phyloP scores from a whole-genome alignment of 2,329 filamentous ascomycete genomes.

The Pseudogymnoascus sp. region DNA sequence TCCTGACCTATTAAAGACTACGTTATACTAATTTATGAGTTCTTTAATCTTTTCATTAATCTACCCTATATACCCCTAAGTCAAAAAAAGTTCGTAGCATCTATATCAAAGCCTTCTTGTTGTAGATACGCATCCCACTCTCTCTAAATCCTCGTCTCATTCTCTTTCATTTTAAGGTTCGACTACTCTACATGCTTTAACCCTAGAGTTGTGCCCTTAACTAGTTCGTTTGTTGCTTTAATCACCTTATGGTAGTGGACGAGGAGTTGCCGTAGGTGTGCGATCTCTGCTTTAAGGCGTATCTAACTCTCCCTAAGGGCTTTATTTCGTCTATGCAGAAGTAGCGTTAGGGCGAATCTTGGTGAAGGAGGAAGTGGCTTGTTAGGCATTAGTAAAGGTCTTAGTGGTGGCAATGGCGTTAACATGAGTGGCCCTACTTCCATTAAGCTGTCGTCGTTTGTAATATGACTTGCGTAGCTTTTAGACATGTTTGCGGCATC shows the following conservation, averaged over 20 bases:
- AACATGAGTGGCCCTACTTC: background rate
- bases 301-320: background rate
- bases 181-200: background rate
- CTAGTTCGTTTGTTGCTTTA: background rate
- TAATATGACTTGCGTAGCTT: background rate
- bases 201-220: background rate
- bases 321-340: background rate
- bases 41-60: background rate
- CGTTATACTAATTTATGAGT: background rate
- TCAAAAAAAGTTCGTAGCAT: background rate
- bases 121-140: background rate
- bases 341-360: background rate
- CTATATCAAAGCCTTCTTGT: background rate
- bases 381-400: background rate
- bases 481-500: background rate
- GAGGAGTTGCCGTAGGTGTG: no score
- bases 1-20: no score
- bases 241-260: background rate
- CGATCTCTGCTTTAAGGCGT: background rate
- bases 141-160: background rate
- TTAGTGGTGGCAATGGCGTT: background rate
- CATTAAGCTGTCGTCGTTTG: background rate
- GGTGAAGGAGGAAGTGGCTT: background rate
- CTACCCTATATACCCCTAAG: background rate
- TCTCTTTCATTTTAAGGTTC: background rate